Evolutionary conservation across 2,329 filamentous ascomycete species (phyloP).

Genomic region (Xylaria multiplex): DNA sequence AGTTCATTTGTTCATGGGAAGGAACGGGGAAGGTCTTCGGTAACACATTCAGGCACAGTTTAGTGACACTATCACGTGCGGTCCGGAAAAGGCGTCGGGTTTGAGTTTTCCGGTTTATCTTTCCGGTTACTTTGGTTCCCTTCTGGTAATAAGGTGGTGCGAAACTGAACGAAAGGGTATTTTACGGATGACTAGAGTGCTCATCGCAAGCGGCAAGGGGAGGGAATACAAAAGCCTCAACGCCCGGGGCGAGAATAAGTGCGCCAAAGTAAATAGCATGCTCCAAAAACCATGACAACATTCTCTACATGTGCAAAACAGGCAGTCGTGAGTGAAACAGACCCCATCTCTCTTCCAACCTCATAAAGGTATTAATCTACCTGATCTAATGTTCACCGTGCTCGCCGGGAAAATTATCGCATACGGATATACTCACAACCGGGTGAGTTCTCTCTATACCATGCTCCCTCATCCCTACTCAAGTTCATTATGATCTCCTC

Average conservation of each 20-base stretch:
- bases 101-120: slow-evolving; percentile 6
- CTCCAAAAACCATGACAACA: neutral
- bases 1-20: neutral
- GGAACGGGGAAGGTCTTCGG: neutral
- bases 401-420: neutral
- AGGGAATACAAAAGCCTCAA: neutral
- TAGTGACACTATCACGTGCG: slow-evolving; percentile 8
- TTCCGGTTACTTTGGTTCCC: neutral
- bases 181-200: neutral
- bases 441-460: slow-evolving; percentile 3
- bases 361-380: slow-evolving; percentile 11
- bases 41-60: neutral
- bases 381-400: slow-evolving; percentile 5
- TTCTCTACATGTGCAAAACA: neutral
- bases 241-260: neutral
- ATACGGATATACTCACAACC: slow-evolving; percentile 6
- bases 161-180: neutral
- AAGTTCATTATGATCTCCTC: slow-evolving; percentile 17
- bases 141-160: slow-evolving; percentile 4
- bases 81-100: slow-evolving; percentile 20
- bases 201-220: neutral
- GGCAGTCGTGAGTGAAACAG: neutral
- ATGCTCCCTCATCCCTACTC: neutral
- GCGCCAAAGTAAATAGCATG: slow-evolving; percentile 6
- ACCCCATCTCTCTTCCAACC: slow-evolving; percentile 10